A percentile compares a stretch with the other conserved stretches of the same genome.
Evolutionary conservation across 306 rosid genomes (phyloP).

Genomic region (Begonia loranthoides): DNA sequence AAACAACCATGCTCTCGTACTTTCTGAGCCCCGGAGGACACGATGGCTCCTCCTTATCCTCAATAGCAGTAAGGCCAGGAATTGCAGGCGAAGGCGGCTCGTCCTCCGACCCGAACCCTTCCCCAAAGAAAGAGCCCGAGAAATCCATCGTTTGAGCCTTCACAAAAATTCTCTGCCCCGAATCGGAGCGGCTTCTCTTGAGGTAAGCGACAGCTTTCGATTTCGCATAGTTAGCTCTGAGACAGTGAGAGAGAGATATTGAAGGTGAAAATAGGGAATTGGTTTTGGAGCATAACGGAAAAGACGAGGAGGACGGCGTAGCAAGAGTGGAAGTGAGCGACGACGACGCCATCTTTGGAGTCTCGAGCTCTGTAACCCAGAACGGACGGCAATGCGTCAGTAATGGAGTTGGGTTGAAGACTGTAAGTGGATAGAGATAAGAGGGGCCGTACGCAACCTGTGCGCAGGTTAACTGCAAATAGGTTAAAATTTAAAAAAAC

Average conservation of each 20-base stretch:
- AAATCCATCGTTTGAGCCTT: conserved; percentile 52
- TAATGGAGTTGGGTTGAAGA: too few relatives aligned
- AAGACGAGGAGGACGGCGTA: conserved; percentile 14
- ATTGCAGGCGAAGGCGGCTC: conserved; percentile 37
- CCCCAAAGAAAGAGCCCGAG: conserved; percentile 59
- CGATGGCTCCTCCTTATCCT: conserved; percentile 78
- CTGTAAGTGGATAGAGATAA: too few relatives aligned
- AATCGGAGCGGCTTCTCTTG: conserved; percentile 5
- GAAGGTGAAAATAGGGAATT: conserved; percentile 10
- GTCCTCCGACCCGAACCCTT: conserved; percentile 56
- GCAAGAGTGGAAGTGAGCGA: conserved; percentile 28
- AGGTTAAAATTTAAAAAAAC: too few relatives aligned
- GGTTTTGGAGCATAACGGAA: conserved; percentile 5
- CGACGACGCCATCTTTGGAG: conserved; percentile 43
- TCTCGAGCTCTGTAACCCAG: too few relatives aligned
- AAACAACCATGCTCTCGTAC: conserved; percentile 64
- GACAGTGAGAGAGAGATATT: conserved; percentile 12
- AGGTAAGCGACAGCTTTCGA: conserved; percentile 6
- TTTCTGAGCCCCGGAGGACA: conserved; percentile 74
- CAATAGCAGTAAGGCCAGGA: conserved; percentile 30
- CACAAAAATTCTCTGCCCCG: conserved; percentile 3
- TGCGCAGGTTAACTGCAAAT: not conserved
- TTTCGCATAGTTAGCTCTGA: conserved; percentile 12
- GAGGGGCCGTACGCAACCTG: too few relatives aligned
- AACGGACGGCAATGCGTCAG: too few relatives aligned